phyloP scores from a whole-genome alignment of 129 eudicot species.

The Ambrosia trifida region DNA sequence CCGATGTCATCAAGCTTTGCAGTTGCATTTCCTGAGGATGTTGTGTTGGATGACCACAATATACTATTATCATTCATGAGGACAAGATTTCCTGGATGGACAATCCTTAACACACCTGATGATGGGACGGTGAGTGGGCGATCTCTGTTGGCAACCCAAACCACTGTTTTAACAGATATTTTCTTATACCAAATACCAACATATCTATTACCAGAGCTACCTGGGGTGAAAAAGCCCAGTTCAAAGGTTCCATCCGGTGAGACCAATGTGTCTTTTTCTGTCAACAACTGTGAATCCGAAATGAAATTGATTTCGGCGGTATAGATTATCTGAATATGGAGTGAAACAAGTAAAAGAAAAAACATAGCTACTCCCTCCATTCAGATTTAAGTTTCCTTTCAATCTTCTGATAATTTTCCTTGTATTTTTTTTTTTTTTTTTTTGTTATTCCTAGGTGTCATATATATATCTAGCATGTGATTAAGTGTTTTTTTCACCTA shows the following conservation, averaged over 20 bases:
- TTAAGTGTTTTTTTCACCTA: background rate
- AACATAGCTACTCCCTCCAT: slow-evolving; percentile 7
- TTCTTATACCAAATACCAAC: slow-evolving; percentile 48
- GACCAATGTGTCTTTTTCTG: slow-evolving; percentile 44
- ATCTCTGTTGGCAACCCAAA: slow-evolving; percentile 54
- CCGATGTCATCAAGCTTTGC: slow-evolving; percentile 29
- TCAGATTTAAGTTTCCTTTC: slow-evolving; percentile 5
- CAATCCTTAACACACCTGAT: slow-evolving; percentile 26
- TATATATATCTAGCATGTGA: background rate
- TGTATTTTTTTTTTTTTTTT: background rate
- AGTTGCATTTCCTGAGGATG: slow-evolving; percentile 11
- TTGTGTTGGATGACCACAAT: slow-evolving; percentile 36
- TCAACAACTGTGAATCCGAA: slow-evolving; percentile 20
- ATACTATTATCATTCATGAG: slow-evolving; percentile 13
- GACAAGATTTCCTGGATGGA: slow-evolving; percentile 31
- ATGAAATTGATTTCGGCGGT: slow-evolving; percentile 32
- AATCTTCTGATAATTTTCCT: background rate
- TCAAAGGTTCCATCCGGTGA: slow-evolving; percentile 51
- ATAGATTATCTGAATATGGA: slow-evolving; percentile 7
- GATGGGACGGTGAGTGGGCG: slow-evolving; percentile 19
- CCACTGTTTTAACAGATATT: slow-evolving; percentile 22
- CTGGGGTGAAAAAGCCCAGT: slow-evolving; percentile 51
- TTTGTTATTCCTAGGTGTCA: background rate
- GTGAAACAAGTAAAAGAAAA: slow-evolving; percentile 14
- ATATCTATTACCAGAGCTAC: slow-evolving; percentile 22